Conservation (phyloP, 108 stramenopile genomes). For the Skeletonema grethae region DNA sequence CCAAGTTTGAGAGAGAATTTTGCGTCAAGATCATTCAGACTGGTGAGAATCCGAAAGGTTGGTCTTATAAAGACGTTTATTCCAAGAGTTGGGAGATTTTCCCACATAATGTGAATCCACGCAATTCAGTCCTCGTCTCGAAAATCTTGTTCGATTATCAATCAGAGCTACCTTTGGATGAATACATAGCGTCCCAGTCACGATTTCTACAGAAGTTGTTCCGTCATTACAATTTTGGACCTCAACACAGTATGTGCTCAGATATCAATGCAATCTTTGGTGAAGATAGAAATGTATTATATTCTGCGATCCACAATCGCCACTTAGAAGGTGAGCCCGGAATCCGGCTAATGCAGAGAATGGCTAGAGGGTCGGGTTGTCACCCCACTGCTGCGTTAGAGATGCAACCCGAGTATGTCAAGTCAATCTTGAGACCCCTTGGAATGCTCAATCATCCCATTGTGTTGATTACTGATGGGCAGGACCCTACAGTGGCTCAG, state of each 20-base stretch:
- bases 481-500: not conserved
- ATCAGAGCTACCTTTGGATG: not conserved
- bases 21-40: not conserved
- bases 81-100: too few species aligned
- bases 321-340: conserved; percentile 3
- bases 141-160: not conserved
- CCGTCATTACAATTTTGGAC: not conserved
- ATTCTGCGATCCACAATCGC: conserved; percentile 5
- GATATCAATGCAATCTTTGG: conserved; percentile 9
- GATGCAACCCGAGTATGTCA: conserved; percentile 5
- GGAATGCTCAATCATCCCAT: conserved; percentile 8
- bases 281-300: not conserved
- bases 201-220: not conserved
- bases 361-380: not conserved
- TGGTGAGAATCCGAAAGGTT: not conserved
- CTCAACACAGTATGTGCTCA: not conserved
- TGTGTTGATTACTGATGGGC: conserved; percentile 6
- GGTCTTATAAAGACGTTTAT: too few species aligned
- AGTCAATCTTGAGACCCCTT: not conserved
- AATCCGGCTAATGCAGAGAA: not conserved
- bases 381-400: conserved; percentile 4
- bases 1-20: not conserved
- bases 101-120: not conserved
- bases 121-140: not conserved
- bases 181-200: conserved; percentile 1